Base-by-base conservation (phyloP, 495 filamentous ascomycete genomes). In the Ascobolus immersus region DNA sequence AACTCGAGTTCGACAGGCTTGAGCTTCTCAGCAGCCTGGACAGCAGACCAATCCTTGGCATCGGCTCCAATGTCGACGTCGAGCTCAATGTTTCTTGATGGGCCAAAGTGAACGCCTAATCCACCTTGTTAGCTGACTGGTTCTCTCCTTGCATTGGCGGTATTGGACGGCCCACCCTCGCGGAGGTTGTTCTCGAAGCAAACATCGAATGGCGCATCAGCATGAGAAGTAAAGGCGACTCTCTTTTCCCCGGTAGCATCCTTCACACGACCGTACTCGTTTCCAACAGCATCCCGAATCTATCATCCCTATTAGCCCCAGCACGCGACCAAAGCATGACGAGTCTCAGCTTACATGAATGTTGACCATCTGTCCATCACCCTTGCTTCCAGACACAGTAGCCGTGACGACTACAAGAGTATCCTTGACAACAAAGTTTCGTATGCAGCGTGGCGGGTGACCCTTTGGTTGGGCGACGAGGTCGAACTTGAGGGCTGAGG, bases 41-140 rank as follows among this genome's bases (percentile, higher is more conserved):
- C 82, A 42, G 77, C 81, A 34, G 73, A 79, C 86, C 86, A 96
- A 60, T 96, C 86, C 52, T 86, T 84, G 35, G 86, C 86, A 47
- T 96, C 86, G 56, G 86, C 86, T 39, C 86, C 86, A 46, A 96
- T 94, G 51, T 96, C 86, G 58, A 96, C 78, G 51, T 96, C 86
- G 44, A 96, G 78, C 55, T 94, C 86, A 44, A 96, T 61, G 50
- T 73, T 62, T 29, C 84, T 79, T 40, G 52, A 55, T 29, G 74
- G 73, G 52, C 72, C 70, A 30, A 60, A 51, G 32, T 44, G 14
- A 7, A 36, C 35, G 5, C 45, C 42, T 45, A 18, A n/a, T n/a
- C n/a, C n/a, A n/a, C n/a, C n/a, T n/a, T n/a, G n/a, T n/a, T n/a
- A n/a, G n/a, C n/a, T n/a, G n/a, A n/a, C n/a, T n/a, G n/a, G n/a